Evolutionary conservation across 2,329 filamentous ascomycete genomes (phyloP), one percentile per base, ranked within the genome.

Genomic region (Trichoderma afroharzianum): DNA sequence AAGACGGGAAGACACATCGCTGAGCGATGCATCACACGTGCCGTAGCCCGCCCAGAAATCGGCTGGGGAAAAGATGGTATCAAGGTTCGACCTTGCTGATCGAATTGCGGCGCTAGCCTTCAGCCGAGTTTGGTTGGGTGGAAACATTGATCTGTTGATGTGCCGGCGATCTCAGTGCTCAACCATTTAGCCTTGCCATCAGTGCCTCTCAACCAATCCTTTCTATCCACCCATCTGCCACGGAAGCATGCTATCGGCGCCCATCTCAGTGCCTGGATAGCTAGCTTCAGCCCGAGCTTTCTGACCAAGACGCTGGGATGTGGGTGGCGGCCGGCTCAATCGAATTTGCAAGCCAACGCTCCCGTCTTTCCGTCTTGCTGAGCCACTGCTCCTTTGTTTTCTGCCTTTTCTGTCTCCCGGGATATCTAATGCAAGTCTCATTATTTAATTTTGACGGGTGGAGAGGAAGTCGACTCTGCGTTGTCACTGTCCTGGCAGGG

Each of bases 81-180:
- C 55, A 33, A 33, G 66, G 63, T 66, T 36, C 33, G 28, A 59
- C 28, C 55, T 21, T 32, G 26, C 9, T 47, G 36, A 50, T 61
- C 28, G 36, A 47, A 33, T 21, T 24, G 66, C 36, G 66, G 64
- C 64, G 64, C 53, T 55, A 68, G 33, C 64, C 53, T 68, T 68
- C 36, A 26, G 14, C 18, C 36, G 24, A 58, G 55, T 24, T 32
- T 43, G 53, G 26, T 43, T 68, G 53, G 18, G 64, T 59, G 53
- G 64, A 43, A 43, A 43, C 64, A 21, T 47, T 68, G 64, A 68
- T 68, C 64, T 68, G 53, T 58, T 12, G 53, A 68, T 59, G 21
- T 68, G 53, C 64, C 53, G 53, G 64, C 64, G 64, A 68, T 68
- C 64, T 43, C 53, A 58, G 36, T 18, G 24, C 53, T 36, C 32